Base-by-base conservation (phyloP, 768 basidiomycete species). In the Flagelloscypha sp. region DNA sequence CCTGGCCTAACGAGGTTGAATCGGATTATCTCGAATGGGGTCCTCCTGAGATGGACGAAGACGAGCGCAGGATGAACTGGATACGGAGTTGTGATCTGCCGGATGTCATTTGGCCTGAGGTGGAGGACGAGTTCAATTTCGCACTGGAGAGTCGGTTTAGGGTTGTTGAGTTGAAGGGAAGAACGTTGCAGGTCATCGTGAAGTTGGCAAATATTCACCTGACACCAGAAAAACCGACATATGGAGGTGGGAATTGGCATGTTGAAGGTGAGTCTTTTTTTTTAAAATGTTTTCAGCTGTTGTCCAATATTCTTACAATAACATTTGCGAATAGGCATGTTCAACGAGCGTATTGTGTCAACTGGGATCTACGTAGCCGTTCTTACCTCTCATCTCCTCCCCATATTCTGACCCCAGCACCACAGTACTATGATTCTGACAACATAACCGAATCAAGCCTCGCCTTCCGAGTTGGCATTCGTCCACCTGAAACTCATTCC, bases 381-480 rank as follows among this genome's bases (percentile, higher is more conserved):
- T 43, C 28, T 13, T 20, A 11, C 45, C 33, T 22, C 40, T 42
- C 13, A 40, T 32, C 6, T 36, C 33, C n/a, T 28, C 29, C 13
- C 28, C 43, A 5, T 38, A 39, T 24, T 25, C 40, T 45, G 38
- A 36, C 36, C 22, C 42, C 42, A 38, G 42, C 52, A 17, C 40
- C 52, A 4, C 53, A 53, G 23, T 58, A 52, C 27, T 56, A 56
- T 24, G 52, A 53, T n/a, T 48, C 35, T 12, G 47, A 45, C 6
- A 66, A 67, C 44, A 56, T 62, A 33, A 53, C 55, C 7, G 30
- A 47, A 6, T 51, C 48, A 15, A 32, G 43, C 5, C 49, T 63
- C 10, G 45, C 38, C 9, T 63, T 65, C 42, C 55, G 62, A 2
- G 40, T 43, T 9, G 37, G 46, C 1, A 21, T 53, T 25, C 10